Evolutionary conservation across 805 yeast genomes (phyloP).

Genomic region (Schizosaccharomyces lindneri): DNA sequence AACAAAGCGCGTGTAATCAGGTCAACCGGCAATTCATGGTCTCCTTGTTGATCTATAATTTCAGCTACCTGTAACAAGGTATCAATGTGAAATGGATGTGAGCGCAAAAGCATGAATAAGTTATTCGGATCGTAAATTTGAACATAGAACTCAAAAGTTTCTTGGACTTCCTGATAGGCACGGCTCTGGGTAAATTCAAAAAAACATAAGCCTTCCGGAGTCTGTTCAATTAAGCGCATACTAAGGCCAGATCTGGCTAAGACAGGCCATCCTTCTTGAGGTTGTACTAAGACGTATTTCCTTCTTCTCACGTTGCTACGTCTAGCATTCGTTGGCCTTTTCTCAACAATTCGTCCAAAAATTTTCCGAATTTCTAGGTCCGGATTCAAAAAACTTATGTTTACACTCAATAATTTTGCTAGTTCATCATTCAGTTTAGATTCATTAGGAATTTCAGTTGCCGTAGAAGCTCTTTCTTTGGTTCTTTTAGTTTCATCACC

Average conservation of each 20-base stretch:
- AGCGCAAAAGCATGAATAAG: constrained; percentile 29
- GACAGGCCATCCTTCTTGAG: constrained; percentile 9
- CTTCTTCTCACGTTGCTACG: constrained; percentile 3
- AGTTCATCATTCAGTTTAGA: constrained; percentile 1
- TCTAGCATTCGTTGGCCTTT: constrained; percentile 2
- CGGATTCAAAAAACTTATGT: constrained; percentile 7
- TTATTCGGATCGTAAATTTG: constrained; percentile 56
- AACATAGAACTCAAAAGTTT: constrained; percentile 34
- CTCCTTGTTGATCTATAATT: constrained; percentile 53
- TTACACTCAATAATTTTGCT: constrained; percentile 6
- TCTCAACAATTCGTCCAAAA: constrained; percentile 8
- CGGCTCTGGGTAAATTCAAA: constrained; percentile 24
- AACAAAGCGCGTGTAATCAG: constrained; percentile 54
- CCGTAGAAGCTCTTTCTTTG: neutral
- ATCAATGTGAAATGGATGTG: constrained; percentile 42
- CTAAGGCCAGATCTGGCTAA: constrained; percentile 5
- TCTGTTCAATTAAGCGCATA: constrained; percentile 7
- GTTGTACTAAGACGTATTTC: constrained; percentile 7
- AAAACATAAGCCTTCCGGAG: constrained; percentile 15
- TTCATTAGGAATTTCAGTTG: neutral
- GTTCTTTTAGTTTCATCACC: neutral
- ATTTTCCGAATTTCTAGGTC: constrained; percentile 8
- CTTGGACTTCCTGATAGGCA: constrained; percentile 17
- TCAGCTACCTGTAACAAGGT: constrained; percentile 58
- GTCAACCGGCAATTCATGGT: constrained; percentile 41